Conservation (phyloP, 768 basidiomycete genomes). For the Kwoniella sp. region DNA sequence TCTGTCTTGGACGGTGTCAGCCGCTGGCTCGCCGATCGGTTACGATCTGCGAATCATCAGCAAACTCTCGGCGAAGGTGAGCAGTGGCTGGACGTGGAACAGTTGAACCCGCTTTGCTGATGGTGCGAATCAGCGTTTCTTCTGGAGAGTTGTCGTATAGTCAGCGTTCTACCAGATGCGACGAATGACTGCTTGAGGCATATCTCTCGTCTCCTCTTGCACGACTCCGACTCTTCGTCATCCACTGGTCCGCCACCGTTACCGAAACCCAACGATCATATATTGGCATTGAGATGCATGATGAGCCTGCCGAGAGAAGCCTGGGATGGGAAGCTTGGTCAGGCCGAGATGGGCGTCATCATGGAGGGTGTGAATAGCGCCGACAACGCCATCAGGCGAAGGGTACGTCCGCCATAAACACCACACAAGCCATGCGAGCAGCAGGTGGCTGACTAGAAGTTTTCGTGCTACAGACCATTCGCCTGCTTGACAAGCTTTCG, state of each 20-base stretch:
- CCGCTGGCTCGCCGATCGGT: background rate
- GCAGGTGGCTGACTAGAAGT: background rate
- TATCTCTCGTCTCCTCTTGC: slow-evolving; percentile 5
- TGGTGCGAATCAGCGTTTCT: slow-evolving; percentile 25
- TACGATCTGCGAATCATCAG: background rate
- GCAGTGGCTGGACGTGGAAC: too few relatives aligned
- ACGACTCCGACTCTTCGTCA: slow-evolving; percentile 4
- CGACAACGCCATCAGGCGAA: slow-evolving; percentile 37
- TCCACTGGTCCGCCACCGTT: slow-evolving; percentile 2
- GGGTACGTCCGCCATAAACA: slow-evolving; percentile 31
- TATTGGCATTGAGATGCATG: slow-evolving; percentile 40
- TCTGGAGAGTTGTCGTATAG: slow-evolving; percentile 22
- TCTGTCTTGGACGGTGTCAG: background rate
- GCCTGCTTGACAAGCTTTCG: slow-evolving; percentile 15
- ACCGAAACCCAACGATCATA: slow-evolving; percentile 24
- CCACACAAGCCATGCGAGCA: background rate
- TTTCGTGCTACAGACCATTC: slow-evolving; percentile 18
- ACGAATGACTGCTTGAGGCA: background rate
- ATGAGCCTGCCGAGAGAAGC: slow-evolving; percentile 13
- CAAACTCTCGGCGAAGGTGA: slow-evolving; percentile 16
- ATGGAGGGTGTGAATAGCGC: slow-evolving; percentile 43
- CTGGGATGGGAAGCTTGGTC: slow-evolving; percentile 38
- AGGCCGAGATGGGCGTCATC: slow-evolving; percentile 40
- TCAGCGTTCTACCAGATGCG: background rate
- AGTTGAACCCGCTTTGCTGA: too few relatives aligned